Evolutionary conservation across 2,329 filamentous ascomycete species (phyloP), one percentile per base, ranked within the genome.

Genomic region (Monosporascus sp.): DNA sequence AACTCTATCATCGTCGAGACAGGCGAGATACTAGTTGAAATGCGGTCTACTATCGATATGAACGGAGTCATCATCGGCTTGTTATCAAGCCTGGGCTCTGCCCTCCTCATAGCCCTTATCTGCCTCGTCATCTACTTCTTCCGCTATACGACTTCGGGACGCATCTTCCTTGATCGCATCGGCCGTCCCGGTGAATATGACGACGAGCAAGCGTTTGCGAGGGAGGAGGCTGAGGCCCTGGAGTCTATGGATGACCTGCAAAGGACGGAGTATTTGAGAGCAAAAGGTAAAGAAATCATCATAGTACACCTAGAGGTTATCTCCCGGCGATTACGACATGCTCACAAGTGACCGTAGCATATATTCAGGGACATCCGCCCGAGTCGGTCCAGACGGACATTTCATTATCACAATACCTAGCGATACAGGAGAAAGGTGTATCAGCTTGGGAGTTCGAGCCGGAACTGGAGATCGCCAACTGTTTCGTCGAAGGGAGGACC

Each of bases 381-480:
- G 94, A 99, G 71, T 97, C 94, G 7, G 77, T 93, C 54, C 91
- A 94, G 66, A 97, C 94, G 61, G 94, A 99, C 68, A 99, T 99
- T 60, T 97, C 94, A 22, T 76, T 99, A 59, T 97, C 94, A 37
- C 94, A 99, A 70, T 97, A 96, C 70, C 81, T 99, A 54, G 94
- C 94, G 43, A 99, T 99, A 61, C 94, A 99, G 75, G 94, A 99
- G 76, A 99, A 99, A 72, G 94, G 94, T 49, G 93, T 99, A n/a
- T 96, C 94, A 5, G 94, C 94, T 7, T 99, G 94, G 94, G 94
- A 99, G 71, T 99, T 99, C 66, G 94, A 97, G 71, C 94, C 94
- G n/a, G 94, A 99, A 71, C 76, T 97, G 37, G 94, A 99, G 72
- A 97, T 97, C 62, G 94, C 94, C 61, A 97, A 97, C 72, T 99